phyloP scores from a whole-genome alignment of 2,329 filamentous ascomycete genomes.

The Penicillium sp. region DNA sequence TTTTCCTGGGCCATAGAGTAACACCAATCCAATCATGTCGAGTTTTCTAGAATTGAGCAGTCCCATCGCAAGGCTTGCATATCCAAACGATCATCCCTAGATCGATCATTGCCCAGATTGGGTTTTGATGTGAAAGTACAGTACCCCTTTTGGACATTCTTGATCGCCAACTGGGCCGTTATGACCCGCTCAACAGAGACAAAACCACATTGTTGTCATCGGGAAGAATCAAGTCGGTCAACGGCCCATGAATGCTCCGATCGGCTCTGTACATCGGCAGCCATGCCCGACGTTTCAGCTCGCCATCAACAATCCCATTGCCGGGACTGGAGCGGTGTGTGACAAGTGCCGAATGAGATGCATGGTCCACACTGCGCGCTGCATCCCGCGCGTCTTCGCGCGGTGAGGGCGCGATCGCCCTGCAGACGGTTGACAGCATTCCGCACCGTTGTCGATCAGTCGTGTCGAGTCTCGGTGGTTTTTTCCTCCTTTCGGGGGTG shows the following conservation, averaged over 20 bases:
- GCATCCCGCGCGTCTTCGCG: background rate
- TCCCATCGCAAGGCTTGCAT: constrained; percentile 7
- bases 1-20: too few species aligned
- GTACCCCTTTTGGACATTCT: constrained; percentile 5
- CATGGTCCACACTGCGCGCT: background rate
- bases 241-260: constrained; percentile 7
- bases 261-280: background rate
- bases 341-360: too few species aligned
- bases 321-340: background rate
- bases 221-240: constrained; percentile 7
- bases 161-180: background rate
- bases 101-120: constrained; percentile 2
- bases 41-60: constrained; percentile 4
- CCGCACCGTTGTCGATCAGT: constrained; percentile 13
- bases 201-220: background rate
- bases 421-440: constrained; percentile 15
- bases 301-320: constrained; percentile 4
- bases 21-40: background rate
- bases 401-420: constrained; percentile 1
- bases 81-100: constrained; percentile 7
- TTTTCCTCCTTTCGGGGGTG: constrained; percentile 4
- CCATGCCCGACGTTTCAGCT: constrained; percentile 1
- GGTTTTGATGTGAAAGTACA: background rate
- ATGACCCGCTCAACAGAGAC: too few species aligned
- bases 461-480: background rate